Conservation (phyloP, 2,329 filamentous ascomycete species). For the Davidsoniella neocaledoniae region DNA sequence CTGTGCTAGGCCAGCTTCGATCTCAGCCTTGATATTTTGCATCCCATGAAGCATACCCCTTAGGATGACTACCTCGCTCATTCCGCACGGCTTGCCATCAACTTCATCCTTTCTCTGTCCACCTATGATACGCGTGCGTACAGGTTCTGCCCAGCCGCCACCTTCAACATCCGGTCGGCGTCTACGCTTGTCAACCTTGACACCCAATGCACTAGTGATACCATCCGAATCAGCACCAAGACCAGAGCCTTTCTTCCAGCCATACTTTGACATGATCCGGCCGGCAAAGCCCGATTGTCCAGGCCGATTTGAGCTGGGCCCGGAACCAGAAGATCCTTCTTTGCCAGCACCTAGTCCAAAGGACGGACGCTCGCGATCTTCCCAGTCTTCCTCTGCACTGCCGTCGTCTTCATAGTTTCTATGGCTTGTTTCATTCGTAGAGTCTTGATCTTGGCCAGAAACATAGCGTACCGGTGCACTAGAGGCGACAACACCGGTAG, state of each 20-base stretch:
- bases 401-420: slow-evolving; percentile 8
- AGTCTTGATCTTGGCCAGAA: slow-evolving; percentile 23
- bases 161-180: slow-evolving; percentile 64
- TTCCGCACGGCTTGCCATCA: slow-evolving; percentile 43
- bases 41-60: slow-evolving; percentile 76
- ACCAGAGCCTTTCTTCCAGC: slow-evolving; percentile 77
- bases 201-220: slow-evolving; percentile 68
- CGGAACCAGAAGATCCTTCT: slow-evolving; percentile 16
- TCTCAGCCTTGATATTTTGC: slow-evolving; percentile 57
- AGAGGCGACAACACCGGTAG: slow-evolving; percentile 32
- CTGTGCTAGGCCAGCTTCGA: slow-evolving; percentile 62
- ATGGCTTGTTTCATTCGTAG: background rate
- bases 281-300: slow-evolving; percentile 75
- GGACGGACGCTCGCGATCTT: slow-evolving; percentile 29
- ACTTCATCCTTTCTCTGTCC: slow-evolving; percentile 39
- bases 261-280: slow-evolving; percentile 82
- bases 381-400: slow-evolving; percentile 24
- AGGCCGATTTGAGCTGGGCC: slow-evolving; percentile 45
- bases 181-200: slow-evolving; percentile 73
- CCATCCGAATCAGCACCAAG: slow-evolving; percentile 69
- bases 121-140: slow-evolving; percentile 56
- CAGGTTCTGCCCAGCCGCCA: slow-evolving; percentile 56
- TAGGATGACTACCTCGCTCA: slow-evolving; percentile 71
- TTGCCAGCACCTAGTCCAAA: slow-evolving; percentile 30
- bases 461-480: slow-evolving; percentile 61